These are phyloP conservation scores for Pisolithus orientalis DNA, from an alignment of 768 basidiomycete species.

Conservation along the genomic window DNA sequence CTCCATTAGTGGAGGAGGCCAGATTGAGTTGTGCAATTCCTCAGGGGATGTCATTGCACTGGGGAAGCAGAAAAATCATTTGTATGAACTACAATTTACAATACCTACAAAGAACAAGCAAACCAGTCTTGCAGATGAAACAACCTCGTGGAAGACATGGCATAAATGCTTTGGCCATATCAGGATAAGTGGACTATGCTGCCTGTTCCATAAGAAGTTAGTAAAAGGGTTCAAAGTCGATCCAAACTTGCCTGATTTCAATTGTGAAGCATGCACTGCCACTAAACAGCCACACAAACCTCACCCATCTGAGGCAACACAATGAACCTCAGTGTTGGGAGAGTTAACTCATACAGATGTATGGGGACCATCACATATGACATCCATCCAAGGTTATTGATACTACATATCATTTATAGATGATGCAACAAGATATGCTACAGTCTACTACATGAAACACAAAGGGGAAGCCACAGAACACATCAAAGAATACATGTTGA, in stretches of 20 bases:
- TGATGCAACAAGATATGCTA: no score
- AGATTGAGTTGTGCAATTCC: no score
- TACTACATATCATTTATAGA: neutral
- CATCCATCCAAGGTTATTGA: rapidly evolving
- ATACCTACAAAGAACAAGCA: no score
- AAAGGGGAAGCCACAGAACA: no score
- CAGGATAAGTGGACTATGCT: neutral
- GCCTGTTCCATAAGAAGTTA: neutral
- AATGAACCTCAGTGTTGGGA: neutral
- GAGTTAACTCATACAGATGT: slow-evolving; percentile 5
- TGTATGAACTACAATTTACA: no score
- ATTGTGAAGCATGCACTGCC: slow-evolving; percentile 3
- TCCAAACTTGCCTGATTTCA: neutral
- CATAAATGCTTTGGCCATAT: neutral
- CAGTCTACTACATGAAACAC: no score
- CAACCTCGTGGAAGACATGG: no score
- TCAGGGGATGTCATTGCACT: no score
- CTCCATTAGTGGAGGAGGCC: no score
- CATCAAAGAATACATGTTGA: no score
- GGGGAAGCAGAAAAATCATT: no score
- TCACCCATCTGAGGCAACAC: neutral
- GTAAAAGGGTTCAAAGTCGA: neutral
- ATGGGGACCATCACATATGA: neutral
- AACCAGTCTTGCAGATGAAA: no score
- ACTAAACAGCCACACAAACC: neutral